Base-by-base conservation (phyloP, 2,329 filamentous ascomycete species). In the Fusarium brachygibbosum region DNA sequence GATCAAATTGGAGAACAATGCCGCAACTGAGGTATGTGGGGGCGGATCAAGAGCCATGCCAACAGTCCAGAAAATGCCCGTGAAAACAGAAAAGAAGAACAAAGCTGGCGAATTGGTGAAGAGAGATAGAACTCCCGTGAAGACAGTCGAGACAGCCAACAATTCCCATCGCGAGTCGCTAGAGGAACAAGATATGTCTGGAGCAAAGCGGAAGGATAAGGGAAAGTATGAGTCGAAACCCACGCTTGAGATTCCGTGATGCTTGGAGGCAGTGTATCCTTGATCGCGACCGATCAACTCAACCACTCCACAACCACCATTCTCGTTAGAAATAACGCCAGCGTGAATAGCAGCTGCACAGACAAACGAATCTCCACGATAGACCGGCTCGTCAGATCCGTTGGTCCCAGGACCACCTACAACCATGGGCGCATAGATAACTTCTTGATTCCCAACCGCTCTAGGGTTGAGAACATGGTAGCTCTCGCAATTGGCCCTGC, bases 1-100 rank as follows among this genome's bases (percentile, higher is more conserved):
- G 28, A 97, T 78, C 5, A 96, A 86, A 51, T 91, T 88, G 46
- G 93, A 95, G 66, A 98, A 84, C 5, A 98, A 85, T 11, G 86
- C 87, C 19, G 92, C 84, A 56, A 94, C 88, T 38, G 90, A 85
- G 2, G 84, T 83, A 63, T 91, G 85, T 25, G 86, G 86, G 0
- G 96, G 95, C 3, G 94, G 91, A 76, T 99, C 95, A 2, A 93
- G 94, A 12, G 93, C 95, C 72, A 98, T 86, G 9, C 93, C 94
- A 17, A 97, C 92, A 68, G 97, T 94, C 82, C 92, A 93, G 80
- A 97, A 98, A 37, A 97, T 83, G 73, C 91, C 92, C 53, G 90
- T 84, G 73, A 98, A 98, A 35, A 89, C 85, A 50, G 90, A 90
- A 78, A 93, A 93, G 84, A 97, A 98, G 81, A 98, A 96, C 2